phyloP scores from a whole-genome alignment of 371 early-diverging fungal genomes.

The Syncephalastrum monosporum region DNA sequence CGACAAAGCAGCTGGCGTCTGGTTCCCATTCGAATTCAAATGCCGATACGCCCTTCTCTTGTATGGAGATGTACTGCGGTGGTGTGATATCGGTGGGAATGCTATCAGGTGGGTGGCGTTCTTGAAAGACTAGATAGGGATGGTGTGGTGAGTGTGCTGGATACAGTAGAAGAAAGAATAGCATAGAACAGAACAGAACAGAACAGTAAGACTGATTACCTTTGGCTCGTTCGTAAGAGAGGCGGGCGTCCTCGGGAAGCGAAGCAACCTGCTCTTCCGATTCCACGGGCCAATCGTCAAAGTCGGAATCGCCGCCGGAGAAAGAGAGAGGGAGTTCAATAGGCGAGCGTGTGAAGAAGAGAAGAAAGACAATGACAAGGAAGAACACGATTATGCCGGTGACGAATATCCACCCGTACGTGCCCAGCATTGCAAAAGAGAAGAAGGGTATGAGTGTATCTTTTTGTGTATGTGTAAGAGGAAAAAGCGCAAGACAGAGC shows the following conservation, averaged over 20 bases:
- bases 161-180: too few relatives aligned
- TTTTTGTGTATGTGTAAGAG: too few relatives aligned
- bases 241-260: constrained; percentile 42
- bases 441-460: background rate
- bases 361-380: constrained; percentile 25
- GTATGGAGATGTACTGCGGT: constrained; percentile 65
- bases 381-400: constrained; percentile 36
- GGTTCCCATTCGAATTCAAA: constrained; percentile 80
- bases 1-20: constrained; percentile 66
- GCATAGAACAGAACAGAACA: too few relatives aligned
- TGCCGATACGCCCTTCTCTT: constrained; percentile 83
- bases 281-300: constrained; percentile 36
- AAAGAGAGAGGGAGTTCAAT: constrained; percentile 30
- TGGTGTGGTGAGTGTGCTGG: too few relatives aligned
- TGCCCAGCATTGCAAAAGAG: constrained; percentile 17
- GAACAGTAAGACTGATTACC: constrained; percentile 15
- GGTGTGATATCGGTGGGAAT: constrained; percentile 64
- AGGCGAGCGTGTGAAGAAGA: constrained; percentile 39
- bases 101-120: constrained; percentile 59
- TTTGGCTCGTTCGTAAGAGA: constrained; percentile 48
- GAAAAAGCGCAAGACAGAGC: too few relatives aligned
- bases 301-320: constrained; percentile 26
- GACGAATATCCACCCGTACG: constrained; percentile 38
- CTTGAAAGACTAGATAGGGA: constrained; percentile 41
- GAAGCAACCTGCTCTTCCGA: constrained; percentile 32